Conservation (phyloP, 176 grass and related monocot genomes). For the Paspalum vaginatum region DNA sequence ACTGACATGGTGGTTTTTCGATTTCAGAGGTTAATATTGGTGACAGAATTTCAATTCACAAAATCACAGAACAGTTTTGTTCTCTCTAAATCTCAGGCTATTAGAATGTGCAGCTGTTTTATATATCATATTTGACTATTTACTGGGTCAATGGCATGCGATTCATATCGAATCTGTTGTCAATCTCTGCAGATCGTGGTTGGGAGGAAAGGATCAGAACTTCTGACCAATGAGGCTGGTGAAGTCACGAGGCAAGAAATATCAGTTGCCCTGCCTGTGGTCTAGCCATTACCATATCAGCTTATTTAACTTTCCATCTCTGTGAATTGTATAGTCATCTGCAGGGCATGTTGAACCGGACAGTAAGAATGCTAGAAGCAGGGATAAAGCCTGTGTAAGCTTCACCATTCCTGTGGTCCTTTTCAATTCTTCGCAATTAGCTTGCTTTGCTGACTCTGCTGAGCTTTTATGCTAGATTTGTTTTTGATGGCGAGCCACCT, state of each 20-base stretch:
- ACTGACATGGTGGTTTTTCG: neutral
- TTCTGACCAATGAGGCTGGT: conserved; percentile 82
- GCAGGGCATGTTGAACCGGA: conserved; percentile 88
- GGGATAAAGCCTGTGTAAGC: conserved; percentile 97
- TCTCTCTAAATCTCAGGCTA: neutral
- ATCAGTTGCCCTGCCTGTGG: neutral
- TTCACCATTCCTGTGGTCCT: conserved; percentile 26
- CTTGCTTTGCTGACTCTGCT: conserved; percentile 36
- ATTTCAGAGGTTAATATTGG: neutral
- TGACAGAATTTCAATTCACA: neutral
- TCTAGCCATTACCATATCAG: neutral
- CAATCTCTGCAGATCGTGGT: conserved; percentile 68
- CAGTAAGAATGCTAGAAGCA: conserved; percentile 79
- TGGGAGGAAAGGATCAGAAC: conserved; percentile 75
- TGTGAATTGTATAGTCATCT: conserved; percentile 65
- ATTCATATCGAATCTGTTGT: neutral
- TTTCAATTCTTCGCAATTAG: conserved; percentile 11
- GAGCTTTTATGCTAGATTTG: conserved; percentile 64
- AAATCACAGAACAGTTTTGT: neutral
- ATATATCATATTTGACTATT: neutral
- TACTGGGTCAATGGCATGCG: neutral
- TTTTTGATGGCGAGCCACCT: conserved; percentile 95
- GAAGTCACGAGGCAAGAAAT: conserved; percentile 83
- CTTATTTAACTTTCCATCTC: conserved; percentile 10
- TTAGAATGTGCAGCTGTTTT: neutral